These are phyloP conservation scores for Wickerhamomyces bovis DNA, from an alignment of 805 yeast genomes.

Conservation along the genomic window DNA sequence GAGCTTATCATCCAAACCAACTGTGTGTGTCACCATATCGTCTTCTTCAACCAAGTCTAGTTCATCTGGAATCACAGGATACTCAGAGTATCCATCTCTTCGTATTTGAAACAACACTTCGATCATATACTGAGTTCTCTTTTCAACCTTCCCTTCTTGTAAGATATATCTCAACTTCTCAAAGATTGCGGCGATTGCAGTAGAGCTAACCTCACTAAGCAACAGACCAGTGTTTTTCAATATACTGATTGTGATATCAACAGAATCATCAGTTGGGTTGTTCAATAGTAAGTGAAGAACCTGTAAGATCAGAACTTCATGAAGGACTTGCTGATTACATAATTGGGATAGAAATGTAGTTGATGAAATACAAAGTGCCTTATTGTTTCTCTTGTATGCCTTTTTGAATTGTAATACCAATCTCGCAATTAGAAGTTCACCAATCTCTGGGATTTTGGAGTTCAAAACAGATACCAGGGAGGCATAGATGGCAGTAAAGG, in stretches of 20 bases:
- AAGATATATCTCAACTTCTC: slow-evolving; percentile 57
- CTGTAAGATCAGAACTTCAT: slow-evolving; percentile 49
- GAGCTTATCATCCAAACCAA: slow-evolving; percentile 48
- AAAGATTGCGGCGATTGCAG: slow-evolving; percentile 44
- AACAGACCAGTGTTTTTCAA: slow-evolving; percentile 47
- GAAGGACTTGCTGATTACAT: slow-evolving; percentile 54
- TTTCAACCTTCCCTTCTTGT: slow-evolving; percentile 44
- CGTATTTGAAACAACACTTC: slow-evolving; percentile 48
- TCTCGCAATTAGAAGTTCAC: slow-evolving; percentile 48
- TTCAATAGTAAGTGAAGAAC: slow-evolving; percentile 41
- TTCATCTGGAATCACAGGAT: slow-evolving; percentile 35
- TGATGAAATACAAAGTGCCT: slow-evolving; percentile 35
- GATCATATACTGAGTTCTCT: slow-evolving; percentile 39
- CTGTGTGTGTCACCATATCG: slow-evolving; percentile 49
- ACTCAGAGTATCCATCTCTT: slow-evolving; percentile 35
- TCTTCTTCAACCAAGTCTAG: slow-evolving; percentile 62
- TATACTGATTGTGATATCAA: slow-evolving; percentile 48
- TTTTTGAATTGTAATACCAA: slow-evolving; percentile 53
- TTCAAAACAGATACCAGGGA: slow-evolving; percentile 55
- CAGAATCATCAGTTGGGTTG: slow-evolving; percentile 46
- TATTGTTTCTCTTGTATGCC: slow-evolving; percentile 43
- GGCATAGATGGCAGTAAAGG: slow-evolving; percentile 46
- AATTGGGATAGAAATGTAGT: slow-evolving; percentile 53
- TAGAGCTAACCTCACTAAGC: slow-evolving; percentile 36
- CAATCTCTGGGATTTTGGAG: slow-evolving; percentile 63